Percentiles rank a stretch among this genome's conserved stretches.
Evolutionary conservation across 441 rosid genomes (phyloP).

Genomic region (Euphorbia celastroides): DNA sequence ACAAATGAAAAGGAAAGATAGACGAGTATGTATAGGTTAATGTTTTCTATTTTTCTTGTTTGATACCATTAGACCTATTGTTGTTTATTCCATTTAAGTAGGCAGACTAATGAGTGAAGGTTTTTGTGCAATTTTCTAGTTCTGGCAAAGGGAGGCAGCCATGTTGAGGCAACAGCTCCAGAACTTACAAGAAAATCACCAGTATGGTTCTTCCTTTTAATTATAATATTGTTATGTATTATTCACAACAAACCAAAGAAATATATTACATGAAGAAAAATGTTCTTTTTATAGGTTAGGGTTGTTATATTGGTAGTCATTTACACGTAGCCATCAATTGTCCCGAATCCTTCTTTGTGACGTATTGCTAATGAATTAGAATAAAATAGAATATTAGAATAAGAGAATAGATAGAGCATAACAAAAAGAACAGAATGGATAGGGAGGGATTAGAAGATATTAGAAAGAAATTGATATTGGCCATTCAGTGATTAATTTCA

Average conservation of each 20-base stretch:
- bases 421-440: too few species aligned
- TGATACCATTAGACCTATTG: not conserved
- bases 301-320: not conserved
- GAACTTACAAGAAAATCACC: conserved; percentile 70
- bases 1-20: not conserved
- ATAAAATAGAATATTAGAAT: too few species aligned
- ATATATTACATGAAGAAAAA: not conserved
- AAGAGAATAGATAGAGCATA: too few species aligned
- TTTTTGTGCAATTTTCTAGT: conserved; percentile 36
- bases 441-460: too few species aligned
- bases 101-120: not conserved
- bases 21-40: not conserved
- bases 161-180: conserved; percentile 71
- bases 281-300: not conserved
- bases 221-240: not conserved
- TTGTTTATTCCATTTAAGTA: not conserved
- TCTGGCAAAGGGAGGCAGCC: conserved; percentile 90
- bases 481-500: too few species aligned
- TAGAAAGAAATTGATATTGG: too few species aligned
- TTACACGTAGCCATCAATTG: not conserved
- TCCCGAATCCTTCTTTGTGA: too few species aligned
- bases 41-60: not conserved
- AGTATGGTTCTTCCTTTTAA: conserved; percentile 40
- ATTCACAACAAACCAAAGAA: not conserved
- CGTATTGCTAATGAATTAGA: too few species aligned